Evolutionary conservation across 768 basidiomycete species (phyloP), one percentile per base, ranked within the genome.

Genomic region (Terana coerulea): DNA sequence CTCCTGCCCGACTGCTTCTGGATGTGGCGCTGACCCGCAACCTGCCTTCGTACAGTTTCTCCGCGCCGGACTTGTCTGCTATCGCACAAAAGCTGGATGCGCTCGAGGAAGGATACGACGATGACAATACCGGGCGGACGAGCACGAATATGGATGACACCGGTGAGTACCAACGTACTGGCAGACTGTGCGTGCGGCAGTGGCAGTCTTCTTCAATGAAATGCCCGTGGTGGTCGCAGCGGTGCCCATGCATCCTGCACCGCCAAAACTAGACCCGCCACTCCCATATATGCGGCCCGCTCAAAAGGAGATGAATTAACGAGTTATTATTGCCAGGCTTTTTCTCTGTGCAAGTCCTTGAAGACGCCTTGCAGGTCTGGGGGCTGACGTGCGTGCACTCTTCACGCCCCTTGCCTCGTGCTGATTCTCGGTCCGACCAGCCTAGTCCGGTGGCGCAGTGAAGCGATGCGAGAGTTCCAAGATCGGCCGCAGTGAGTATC

Each of bases 81-180:
- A 83, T 92, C 59, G 91, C 88, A 10, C 72, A 68, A n/a, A 72
- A 73, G 52, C 67, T 93, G 8, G 91, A 92, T 64, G 60, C 66
- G 5, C 72, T 88, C 9, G 91, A 49, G 19, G 31, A 45, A 15
- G 22, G 73, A 49, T 85, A 83, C 56, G 75, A 81, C 51, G 72
- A 75, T 43, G 71, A 66, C 40, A 74, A 73, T 64, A 59, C 66
- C 29, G 72, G 69, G 25, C 60, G 61, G 47, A 65, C 69, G 35
- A 86, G 86, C 69, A 73, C 77, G 53, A 97, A 97, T 63, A 91
- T 94, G 88, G 93, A 97, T 59, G 93, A 95, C 65, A 91, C 91
- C 24, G 93, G 91, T 83, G 54, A 29, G 61, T 33, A 21, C 15
- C 21, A 2, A n/a, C n/a, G n/a, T n/a, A n/a, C n/a, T n/a, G n/a